These are phyloP conservation scores for Colletotrichum sublineola DNA, from an alignment of 2,329 filamentous ascomycete genomes.

Conservation along the genomic window DNA sequence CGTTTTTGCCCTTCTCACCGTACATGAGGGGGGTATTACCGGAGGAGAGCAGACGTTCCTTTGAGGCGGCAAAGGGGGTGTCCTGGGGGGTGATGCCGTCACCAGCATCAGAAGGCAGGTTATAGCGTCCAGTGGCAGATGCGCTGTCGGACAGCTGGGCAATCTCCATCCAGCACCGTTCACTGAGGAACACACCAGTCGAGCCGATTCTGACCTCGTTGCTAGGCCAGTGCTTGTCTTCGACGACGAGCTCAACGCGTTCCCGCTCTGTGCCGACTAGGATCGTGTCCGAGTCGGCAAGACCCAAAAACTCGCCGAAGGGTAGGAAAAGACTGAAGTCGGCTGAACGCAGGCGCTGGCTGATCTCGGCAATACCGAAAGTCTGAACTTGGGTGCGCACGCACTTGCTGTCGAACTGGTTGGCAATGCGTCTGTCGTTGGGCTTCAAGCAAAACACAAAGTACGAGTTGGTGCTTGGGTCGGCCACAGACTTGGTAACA, in stretches of 20 bases:
- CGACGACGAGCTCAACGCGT: conserved; percentile 90
- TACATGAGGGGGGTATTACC: conserved; percentile 71
- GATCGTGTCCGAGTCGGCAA: conserved; percentile 85
- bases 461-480: conserved; percentile 89
- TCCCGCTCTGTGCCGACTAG: conserved; percentile 94
- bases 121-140: conserved; percentile 67
- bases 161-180: conserved; percentile 94
- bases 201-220: conserved; percentile 93
- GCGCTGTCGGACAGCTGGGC: conserved; percentile 78
- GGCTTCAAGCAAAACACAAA: conserved; percentile 98
- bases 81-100: conserved; percentile 71
- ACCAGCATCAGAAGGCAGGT: conserved; percentile 70
- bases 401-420: conserved; percentile 99
- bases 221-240: conserved; percentile 90
- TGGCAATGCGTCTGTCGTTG: conserved; percentile 95
- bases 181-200: conserved; percentile 95
- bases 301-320: conserved; percentile 93
- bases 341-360: conserved; percentile 89
- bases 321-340: conserved; percentile 97
- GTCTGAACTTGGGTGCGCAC: conserved; percentile 95
- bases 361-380: conserved; percentile 96
- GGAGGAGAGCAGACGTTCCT: conserved; percentile 68
- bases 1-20: conserved; percentile 81
- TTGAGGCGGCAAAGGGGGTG: conserved; percentile 73
- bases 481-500: conserved; percentile 86